A percentile compares a stretch with the other conserved stretches of the same genome.
Conservation (phyloP, 2,329 filamentous ascomycete genomes). For the Claviceps pusilla region DNA sequence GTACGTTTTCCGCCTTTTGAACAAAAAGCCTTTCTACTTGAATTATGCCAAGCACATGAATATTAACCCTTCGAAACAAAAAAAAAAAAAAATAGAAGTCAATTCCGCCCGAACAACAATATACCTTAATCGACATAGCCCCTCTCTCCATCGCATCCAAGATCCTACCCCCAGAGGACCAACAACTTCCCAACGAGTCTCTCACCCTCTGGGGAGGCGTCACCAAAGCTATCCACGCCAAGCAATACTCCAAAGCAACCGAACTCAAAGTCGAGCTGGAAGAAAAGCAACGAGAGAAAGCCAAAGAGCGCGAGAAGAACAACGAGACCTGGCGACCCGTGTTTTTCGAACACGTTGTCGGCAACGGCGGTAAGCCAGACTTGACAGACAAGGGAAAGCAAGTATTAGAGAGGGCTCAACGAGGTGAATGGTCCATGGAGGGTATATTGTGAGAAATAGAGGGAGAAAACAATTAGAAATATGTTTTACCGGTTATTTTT, state of each 20-base stretch:
- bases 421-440: constrained; percentile 35
- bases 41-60: too few species aligned
- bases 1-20: constrained; percentile 30
- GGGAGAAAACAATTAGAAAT: too few species aligned
- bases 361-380: constrained; percentile 40
- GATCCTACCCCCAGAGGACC: constrained; percentile 56
- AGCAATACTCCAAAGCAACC: constrained; percentile 75
- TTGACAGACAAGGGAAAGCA: constrained; percentile 38
- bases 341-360: constrained; percentile 57
- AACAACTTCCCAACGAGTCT: constrained; percentile 80
- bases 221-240: constrained; percentile 68
- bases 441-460: constrained; percentile 23
- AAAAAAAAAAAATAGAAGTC: constrained; percentile 16
- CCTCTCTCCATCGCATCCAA: constrained; percentile 71
- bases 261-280: constrained; percentile 81
- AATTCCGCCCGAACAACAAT: constrained; percentile 42
- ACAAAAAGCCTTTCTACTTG: neutral
- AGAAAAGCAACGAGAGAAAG: constrained; percentile 74
- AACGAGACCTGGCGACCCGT: constrained; percentile 66
- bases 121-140: constrained; percentile 73
- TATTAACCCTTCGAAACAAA: neutral
- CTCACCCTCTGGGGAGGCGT: constrained; percentile 77
- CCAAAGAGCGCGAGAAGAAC: constrained; percentile 58
- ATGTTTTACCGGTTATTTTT: neutral
- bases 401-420: constrained; percentile 37